These are phyloP conservation scores for Sporothrix luriei DNA, from an alignment of 2,329 filamentous ascomycete species.

Conservation along the genomic window DNA sequence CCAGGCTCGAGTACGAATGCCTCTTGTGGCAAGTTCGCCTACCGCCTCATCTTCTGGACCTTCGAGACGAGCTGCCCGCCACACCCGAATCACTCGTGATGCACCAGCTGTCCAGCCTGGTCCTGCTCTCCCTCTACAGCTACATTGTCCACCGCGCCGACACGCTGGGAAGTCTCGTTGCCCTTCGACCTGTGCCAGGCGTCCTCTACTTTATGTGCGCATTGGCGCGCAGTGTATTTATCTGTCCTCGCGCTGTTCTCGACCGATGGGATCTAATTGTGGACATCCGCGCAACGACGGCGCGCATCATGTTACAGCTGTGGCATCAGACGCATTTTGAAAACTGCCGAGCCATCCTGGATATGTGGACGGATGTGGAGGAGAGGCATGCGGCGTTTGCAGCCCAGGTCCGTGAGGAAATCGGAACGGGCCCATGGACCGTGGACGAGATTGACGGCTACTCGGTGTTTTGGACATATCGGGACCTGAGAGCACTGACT, in stretches of 20 bases:
- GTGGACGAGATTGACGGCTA: constrained; percentile 32
- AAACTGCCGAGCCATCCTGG: constrained; percentile 28
- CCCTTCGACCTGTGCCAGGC: constrained; percentile 18
- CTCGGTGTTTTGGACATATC: constrained; percentile 31
- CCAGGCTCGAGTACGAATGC: constrained; percentile 28
- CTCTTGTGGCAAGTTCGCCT: constrained; percentile 27
- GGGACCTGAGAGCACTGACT: constrained; percentile 23
- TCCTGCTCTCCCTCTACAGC: constrained; percentile 25
- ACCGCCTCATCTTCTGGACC: constrained; percentile 25
- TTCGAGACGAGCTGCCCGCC: constrained; percentile 29
- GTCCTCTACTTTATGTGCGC: constrained; percentile 25
- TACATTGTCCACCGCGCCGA: neutral
- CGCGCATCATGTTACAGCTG: constrained; percentile 20
- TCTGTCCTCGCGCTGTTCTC: constrained; percentile 20
- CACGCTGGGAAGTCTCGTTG: neutral
- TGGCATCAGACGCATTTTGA: constrained; percentile 28
- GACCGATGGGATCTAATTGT: constrained; percentile 19
- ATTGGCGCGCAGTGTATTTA: constrained; percentile 24
- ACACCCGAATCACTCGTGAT: constrained; percentile 24
- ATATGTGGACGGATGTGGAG: constrained; percentile 21
- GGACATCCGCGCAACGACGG: constrained; percentile 19
- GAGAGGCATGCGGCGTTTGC: neutral
- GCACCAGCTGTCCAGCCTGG: constrained; percentile 24
- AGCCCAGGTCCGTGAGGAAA: constrained; percentile 6
- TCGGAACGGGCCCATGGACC: constrained; percentile 14